phyloP scores from a whole-genome alignment of 306 rosid genomes.

The Acacia acuminata region DNA sequence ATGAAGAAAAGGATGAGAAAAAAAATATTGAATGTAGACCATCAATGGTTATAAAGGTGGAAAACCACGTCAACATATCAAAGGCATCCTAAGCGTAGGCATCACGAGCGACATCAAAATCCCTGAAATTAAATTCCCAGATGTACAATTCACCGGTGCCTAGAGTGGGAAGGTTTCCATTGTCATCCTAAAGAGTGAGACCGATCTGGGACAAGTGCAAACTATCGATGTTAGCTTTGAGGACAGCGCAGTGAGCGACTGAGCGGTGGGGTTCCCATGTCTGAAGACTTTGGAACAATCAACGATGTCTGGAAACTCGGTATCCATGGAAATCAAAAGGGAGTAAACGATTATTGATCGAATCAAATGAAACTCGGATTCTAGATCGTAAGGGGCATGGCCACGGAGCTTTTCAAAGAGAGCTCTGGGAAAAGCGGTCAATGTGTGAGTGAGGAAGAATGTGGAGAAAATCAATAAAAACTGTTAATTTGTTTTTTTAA shows the following conservation, averaged over 20 bases:
- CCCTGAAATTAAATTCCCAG: slow-evolving; percentile 54
- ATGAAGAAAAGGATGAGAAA: too few species aligned
- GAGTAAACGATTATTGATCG: slow-evolving; percentile 37
- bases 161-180: slow-evolving; percentile 54
- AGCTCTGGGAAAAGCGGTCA: neutral
- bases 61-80: too few species aligned
- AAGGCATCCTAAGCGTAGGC: too few species aligned
- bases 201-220: slow-evolving; percentile 71
- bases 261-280: slow-evolving; percentile 2
- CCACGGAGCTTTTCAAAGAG: slow-evolving; percentile 2
- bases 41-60: too few species aligned
- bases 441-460: too few species aligned
- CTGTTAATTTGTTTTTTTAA: too few species aligned
- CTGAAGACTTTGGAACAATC: slow-evolving; percentile 33
- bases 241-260: slow-evolving; percentile 36
- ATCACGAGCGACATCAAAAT: too few species aligned
- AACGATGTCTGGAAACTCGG: slow-evolving; percentile 29
- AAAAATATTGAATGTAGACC: too few species aligned
- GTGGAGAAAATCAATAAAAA: too few species aligned
- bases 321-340: slow-evolving; percentile 61
- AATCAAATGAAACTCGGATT: slow-evolving; percentile 50
- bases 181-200: slow-evolving; percentile 45
- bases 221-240: slow-evolving; percentile 78
- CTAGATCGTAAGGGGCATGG: slow-evolving; percentile 49
- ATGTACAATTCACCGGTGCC: slow-evolving; percentile 40